A percentile compares a stretch with the other conserved stretches of the same genome.
phyloP scores from a whole-genome alignment of 495 filamentous ascomycete species.

The Trichocladium antarcticum region DNA sequence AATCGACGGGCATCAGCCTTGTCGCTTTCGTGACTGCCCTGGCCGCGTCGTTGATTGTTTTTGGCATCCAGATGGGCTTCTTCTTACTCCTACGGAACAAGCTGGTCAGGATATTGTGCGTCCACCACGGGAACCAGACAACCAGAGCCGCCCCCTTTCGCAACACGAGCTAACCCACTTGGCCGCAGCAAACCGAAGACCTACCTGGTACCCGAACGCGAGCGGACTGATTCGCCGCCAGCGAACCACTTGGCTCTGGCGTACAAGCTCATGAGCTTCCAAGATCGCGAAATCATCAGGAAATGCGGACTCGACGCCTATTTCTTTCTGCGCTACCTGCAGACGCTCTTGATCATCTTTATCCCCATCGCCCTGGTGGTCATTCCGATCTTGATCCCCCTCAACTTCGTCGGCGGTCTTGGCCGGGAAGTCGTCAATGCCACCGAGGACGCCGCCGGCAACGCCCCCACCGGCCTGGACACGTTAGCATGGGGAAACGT shows the following conservation, averaged over 20 bases:
- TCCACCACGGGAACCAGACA: constrained; percentile 11
- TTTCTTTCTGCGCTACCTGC: constrained; percentile 92
- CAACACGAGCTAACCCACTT: background rate
- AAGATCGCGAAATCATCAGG: constrained; percentile 78
- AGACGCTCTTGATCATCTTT: constrained; percentile 89
- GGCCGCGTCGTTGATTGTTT: constrained; percentile 57
- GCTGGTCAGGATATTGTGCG: constrained; percentile 76
- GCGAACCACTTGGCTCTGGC: constrained; percentile 60
- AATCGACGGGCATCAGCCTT: constrained; percentile 43
- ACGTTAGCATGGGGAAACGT: constrained; percentile 87
- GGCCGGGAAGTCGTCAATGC: constrained; percentile 40
- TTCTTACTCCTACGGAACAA: constrained; percentile 72
- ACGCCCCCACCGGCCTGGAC: constrained; percentile 53
- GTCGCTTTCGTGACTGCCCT: constrained; percentile 68
- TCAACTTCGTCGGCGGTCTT: constrained; percentile 68
- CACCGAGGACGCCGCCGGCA: constrained; percentile 3
- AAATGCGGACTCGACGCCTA: constrained; percentile 96
- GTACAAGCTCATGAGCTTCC: constrained; percentile 59
- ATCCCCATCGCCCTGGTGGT: constrained; percentile 67
- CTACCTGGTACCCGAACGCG: constrained; percentile 80
- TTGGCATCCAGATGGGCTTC: constrained; percentile 62
- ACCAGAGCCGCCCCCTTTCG: background rate
- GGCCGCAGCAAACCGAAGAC: constrained; percentile 64
- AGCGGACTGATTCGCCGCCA: constrained; percentile 63
- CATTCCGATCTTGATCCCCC: constrained; percentile 72